phyloP scores from a whole-genome alignment of 805 yeast genomes.

The Kuraishia hungarica region DNA sequence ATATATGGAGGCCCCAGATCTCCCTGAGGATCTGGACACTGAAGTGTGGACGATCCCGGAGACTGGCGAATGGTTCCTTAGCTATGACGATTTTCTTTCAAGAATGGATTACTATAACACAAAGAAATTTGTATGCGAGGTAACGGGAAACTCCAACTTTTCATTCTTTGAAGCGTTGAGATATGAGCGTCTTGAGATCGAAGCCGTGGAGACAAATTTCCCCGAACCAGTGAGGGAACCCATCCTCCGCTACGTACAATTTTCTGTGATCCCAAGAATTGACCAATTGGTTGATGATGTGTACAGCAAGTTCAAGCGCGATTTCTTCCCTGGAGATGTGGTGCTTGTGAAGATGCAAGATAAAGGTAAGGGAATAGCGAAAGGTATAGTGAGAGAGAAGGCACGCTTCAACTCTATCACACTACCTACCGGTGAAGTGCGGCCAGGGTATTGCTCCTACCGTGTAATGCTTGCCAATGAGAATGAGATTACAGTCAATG shows the following conservation, averaged over 20 bases:
- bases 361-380: slow-evolving; percentile 29
- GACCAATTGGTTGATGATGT: slow-evolving; percentile 87
- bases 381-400: slow-evolving; percentile 74
- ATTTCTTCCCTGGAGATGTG: slow-evolving; percentile 86
- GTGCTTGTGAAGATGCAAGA: slow-evolving; percentile 46
- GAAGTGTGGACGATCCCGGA: slow-evolving; percentile 77
- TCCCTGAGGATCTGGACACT: slow-evolving; percentile 47
- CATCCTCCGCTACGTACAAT: slow-evolving; percentile 76
- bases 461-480: slow-evolving; percentile 53
- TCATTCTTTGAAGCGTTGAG: slow-evolving; percentile 85
- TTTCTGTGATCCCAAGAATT: slow-evolving; percentile 70
- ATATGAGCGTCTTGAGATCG: slow-evolving; percentile 58
- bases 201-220: slow-evolving; percentile 67
- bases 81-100: slow-evolving; percentile 66
- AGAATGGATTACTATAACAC: slow-evolving; percentile 66
- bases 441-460: slow-evolving; percentile 53
- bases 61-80: slow-evolving; percentile 82
- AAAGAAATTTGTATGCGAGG: slow-evolving; percentile 87
- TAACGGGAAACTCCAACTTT: slow-evolving; percentile 87
- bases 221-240: slow-evolving; percentile 93
- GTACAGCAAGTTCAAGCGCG: slow-evolving; percentile 65
- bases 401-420: slow-evolving; percentile 59
- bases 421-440: slow-evolving; percentile 23
- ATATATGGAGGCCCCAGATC: slow-evolving; percentile 44
- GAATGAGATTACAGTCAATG: slow-evolving; percentile 59